Percentiles rank a stretch among this genome's conserved stretches.
phyloP scores from a whole-genome alignment of 2,329 filamentous ascomycete genomes.

The Celoporthe dispersa region DNA sequence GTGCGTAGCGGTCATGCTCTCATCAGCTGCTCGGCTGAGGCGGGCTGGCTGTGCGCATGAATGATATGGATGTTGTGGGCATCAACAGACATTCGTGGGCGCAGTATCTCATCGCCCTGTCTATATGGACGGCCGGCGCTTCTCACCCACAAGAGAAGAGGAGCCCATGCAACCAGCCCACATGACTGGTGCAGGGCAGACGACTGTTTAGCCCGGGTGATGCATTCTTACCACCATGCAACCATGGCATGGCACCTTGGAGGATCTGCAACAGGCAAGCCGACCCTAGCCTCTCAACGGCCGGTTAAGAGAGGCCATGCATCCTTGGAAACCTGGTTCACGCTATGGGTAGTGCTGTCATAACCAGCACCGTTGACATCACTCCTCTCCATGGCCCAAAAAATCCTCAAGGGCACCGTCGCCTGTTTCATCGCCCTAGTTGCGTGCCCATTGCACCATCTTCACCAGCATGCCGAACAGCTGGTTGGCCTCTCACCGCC shows the following conservation, averaged over 20 bases:
- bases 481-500: neutral
- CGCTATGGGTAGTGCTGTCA: neutral
- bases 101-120: neutral
- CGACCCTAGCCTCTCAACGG: neutral
- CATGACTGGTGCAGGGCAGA: neutral
- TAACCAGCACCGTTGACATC: neutral
- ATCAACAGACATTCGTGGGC: neutral
- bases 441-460: neutral
- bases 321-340: neutral
- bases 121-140: neutral
- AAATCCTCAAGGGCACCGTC: neutral
- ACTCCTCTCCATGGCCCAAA: neutral
- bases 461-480: neutral
- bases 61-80: neutral
- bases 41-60: neutral
- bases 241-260: neutral
- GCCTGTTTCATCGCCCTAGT: neutral
- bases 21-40: neutral
- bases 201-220: neutral
- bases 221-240: neutral
- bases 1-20: neutral
- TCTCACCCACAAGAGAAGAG: neutral
- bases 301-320: neutral
- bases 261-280: neutral
- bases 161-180: neutral